A percentile compares a stretch with the other conserved stretches of the same genome.
Conservation (phyloP, 306 rosid species). For the Vigna reflexopilosa region DNA sequence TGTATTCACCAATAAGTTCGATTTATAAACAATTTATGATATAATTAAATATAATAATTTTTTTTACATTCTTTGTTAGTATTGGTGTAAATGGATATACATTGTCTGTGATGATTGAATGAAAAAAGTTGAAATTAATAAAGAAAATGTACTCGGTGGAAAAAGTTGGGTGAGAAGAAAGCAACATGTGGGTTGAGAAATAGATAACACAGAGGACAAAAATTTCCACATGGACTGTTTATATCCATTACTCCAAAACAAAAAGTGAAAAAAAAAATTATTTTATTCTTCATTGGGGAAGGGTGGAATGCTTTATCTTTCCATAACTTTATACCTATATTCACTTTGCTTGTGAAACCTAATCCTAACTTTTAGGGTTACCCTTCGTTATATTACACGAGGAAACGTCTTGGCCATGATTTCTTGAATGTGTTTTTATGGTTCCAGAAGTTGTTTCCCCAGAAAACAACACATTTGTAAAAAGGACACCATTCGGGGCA, state of each 20-base stretch:
- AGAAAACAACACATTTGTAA: background rate
- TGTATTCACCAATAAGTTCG: too few relatives aligned
- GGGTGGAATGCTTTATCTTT: background rate
- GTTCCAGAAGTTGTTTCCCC: background rate
- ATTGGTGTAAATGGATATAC: too few relatives aligned
- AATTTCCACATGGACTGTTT: constrained; percentile 59
- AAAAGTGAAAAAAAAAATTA: background rate
- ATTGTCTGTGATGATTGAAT: background rate
- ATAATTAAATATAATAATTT: too few relatives aligned
- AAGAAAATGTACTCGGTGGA: background rate
- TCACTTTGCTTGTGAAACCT: background rate
- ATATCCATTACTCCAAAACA: constrained; percentile 38
- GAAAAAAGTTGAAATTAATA: background rate
- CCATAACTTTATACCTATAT: background rate
- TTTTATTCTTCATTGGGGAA: background rate
- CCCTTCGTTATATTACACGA: background rate
- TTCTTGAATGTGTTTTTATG: background rate
- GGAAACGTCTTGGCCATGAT: constrained; percentile 2
- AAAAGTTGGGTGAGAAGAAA: too few relatives aligned
- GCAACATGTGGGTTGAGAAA: constrained; percentile 56
- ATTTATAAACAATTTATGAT: too few relatives aligned
- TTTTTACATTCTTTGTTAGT: too few relatives aligned
- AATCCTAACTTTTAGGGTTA: background rate
- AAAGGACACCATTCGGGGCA: background rate
- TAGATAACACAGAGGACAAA: constrained; percentile 47